Evolutionary conservation across 768 basidiomycete species (phyloP), one percentile per base, ranked within the genome.

Genomic region (Termitomyces sp.): DNA sequence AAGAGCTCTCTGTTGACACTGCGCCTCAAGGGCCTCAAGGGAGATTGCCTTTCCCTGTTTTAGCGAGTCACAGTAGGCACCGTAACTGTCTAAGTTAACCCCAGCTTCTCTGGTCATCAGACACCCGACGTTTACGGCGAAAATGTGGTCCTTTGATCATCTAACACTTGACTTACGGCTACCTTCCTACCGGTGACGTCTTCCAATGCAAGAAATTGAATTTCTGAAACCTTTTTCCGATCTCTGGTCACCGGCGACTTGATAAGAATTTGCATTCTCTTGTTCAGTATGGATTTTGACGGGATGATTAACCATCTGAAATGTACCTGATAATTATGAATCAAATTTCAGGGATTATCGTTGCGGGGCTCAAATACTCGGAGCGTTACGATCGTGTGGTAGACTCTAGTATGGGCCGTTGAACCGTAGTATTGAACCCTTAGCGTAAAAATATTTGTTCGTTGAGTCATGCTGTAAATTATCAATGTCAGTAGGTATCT

Each of bases 171-270:
- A 20, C 33, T 37, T 33, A 55, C 59, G 59, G 62, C 53, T 39
- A 26, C 40, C 33, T 40, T 52, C 34, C 30, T 52, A 26, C 62
- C 62, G 59, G 56, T 62, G 61, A 58, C 61, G 51, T 54, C 39
- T 39, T 27, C 42, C 36, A 16, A 18, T 37, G 37, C 18, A 39
- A 37, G 27, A 55, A 53, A 42, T 40, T 49, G 34, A 32, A 46
- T 44, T 26, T 32, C 24, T 39, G 51, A 54, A 46, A 39, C 36
- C 24, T 40, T 40, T 37, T 26, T 22, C 26, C 24, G 6, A 24
- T 18, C 20, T 46, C 44, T 56, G 44, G 37, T 56, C 12, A n/a
- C 45, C 54, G 45, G 44, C 43, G 46, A 44, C 12, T 55, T 39
- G 50, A 30, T 30, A 52, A 39, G n/a, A 30, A 30, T 40, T 27